Conservation (phyloP, 2,329 filamentous ascomycete genomes). For the Fusarium sp. region DNA sequence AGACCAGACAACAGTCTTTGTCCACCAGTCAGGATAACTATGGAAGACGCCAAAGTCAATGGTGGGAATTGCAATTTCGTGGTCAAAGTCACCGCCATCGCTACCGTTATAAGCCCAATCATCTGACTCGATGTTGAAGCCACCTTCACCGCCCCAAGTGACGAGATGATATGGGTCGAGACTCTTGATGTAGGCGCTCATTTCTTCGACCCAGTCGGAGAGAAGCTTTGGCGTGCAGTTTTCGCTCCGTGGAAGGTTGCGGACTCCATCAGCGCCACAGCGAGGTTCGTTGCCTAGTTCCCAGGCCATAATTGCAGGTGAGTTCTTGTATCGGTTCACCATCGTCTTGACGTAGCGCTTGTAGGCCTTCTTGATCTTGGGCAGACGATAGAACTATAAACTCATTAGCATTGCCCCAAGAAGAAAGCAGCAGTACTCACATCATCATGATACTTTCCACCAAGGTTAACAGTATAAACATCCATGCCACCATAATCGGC, state of each 20-base stretch:
- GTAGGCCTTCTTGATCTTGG: constrained; percentile 27
- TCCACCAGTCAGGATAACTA: constrained; percentile 67
- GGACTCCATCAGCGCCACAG: constrained; percentile 51
- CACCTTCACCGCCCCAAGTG: constrained; percentile 68
- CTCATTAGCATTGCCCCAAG: neutral
- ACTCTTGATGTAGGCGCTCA: constrained; percentile 69
- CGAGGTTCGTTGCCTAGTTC: constrained; percentile 67
- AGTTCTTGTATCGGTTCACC: constrained; percentile 57
- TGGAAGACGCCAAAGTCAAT: constrained; percentile 68
- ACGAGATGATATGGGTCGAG: constrained; percentile 71
- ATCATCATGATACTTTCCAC: constrained; percentile 57
- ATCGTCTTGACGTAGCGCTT: constrained; percentile 55
- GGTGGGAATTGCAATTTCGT: constrained; percentile 54
- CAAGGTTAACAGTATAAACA: constrained; percentile 66
- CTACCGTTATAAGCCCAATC: constrained; percentile 59
- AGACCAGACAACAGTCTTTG: constrained; percentile 62
- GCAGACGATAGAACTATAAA: constrained; percentile 20
- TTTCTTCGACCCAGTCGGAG: constrained; percentile 66
- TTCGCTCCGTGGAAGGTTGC: constrained; percentile 44
- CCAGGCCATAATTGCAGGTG: constrained; percentile 62
- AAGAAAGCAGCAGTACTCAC: constrained; percentile 59
- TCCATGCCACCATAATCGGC: constrained; percentile 70
- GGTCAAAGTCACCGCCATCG: constrained; percentile 66
- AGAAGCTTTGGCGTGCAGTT: constrained; percentile 68
- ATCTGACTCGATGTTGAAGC: constrained; percentile 57